phyloP scores from a whole-genome alignment of 2,329 filamentous ascomycete species.

The Didymella keratinophila region DNA sequence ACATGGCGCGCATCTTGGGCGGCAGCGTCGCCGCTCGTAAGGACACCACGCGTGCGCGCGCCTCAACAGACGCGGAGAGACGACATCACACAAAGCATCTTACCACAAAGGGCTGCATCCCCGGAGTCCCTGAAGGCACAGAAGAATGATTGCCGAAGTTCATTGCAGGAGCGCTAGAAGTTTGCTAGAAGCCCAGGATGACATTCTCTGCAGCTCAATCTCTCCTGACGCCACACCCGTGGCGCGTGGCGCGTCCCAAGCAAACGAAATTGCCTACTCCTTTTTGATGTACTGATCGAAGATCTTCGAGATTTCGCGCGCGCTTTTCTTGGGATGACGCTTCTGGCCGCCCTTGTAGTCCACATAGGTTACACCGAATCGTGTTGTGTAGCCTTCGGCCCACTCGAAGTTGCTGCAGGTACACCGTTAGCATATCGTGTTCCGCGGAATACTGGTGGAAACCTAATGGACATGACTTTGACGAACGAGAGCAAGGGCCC shows the following conservation, averaged over 20 bases:
- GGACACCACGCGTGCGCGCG: conserved; percentile 6
- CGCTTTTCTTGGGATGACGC: conserved; percentile 85
- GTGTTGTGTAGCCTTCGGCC: conserved; percentile 89
- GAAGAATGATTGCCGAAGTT: conserved; percentile 1
- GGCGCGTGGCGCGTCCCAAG: conserved; percentile 13
- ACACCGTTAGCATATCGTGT: conserved; percentile 30
- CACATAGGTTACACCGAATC: conserved; percentile 84
- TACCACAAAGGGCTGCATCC: conserved; percentile 8
- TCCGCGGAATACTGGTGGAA: conserved; percentile 10
- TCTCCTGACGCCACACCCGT: conserved; percentile 28
- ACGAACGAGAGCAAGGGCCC: not conserved
- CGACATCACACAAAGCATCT: conserved; percentile 13
- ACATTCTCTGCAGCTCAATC: conserved; percentile 22
- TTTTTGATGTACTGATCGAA: conserved; percentile 76
- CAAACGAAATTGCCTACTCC: conserved; percentile 45
- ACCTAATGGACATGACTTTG: not conserved
- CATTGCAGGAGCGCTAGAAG: conserved; percentile 32
- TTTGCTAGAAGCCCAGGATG: conserved; percentile 28
- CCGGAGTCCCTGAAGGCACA: conserved; percentile 6
- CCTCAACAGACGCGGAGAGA: conserved; percentile 16
- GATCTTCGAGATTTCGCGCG: conserved; percentile 71
- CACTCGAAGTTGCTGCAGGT: conserved; percentile 78
- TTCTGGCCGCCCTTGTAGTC: conserved; percentile 83
- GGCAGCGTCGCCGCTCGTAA: conserved; percentile 6
- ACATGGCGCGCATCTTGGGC: conserved; percentile 15